Evolutionary conservation across 106 monocot species (phyloP).

Genomic region (Dendrobium huoshanense): DNA sequence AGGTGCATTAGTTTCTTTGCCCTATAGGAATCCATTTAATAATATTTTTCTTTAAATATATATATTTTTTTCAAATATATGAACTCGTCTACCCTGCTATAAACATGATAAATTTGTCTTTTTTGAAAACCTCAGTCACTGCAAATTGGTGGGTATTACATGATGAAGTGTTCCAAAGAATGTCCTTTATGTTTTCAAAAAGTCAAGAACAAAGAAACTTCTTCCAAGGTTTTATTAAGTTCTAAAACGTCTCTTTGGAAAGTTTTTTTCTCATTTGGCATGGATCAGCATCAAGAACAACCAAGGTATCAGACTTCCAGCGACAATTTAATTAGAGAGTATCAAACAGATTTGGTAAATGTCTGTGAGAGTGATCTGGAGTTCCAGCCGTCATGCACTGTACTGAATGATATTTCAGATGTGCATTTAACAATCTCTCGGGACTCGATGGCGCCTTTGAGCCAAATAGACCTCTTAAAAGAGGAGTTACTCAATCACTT

Average conservation of each 20-base stretch:
- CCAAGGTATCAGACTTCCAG: constrained; percentile 10
- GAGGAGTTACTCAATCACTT: constrained; percentile 18
- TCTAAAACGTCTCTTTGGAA: constrained; percentile 39
- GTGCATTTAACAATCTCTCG: constrained; percentile 30
- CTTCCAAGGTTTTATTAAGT: constrained; percentile 29
- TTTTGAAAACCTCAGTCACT: constrained; percentile 33
- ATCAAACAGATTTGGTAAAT: constrained; percentile 2
- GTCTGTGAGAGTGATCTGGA: constrained; percentile 11
- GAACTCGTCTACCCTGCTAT: not conserved
- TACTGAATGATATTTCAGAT: constrained; percentile 25
- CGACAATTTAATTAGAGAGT: constrained; percentile 12
- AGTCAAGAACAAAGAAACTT: constrained; percentile 11
- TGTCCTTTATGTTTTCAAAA: not conserved
- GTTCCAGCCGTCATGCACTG: constrained; percentile 14
- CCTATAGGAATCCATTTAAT: not conserved
- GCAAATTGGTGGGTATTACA: constrained; percentile 43
- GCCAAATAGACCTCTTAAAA: constrained; percentile 7
- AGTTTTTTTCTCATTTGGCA: constrained; percentile 34
- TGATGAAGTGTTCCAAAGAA: constrained; percentile 43
- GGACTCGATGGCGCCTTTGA: constrained; percentile 7
- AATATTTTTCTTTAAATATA: not conserved
- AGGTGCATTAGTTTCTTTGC: constrained; percentile 33
- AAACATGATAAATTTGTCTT: constrained; percentile 2
- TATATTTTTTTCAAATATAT: not conserved
- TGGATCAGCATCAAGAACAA: constrained; percentile 7